Evolutionary conservation across 192 early-diverging fungal species (phyloP).

Genomic region (Piromyces finnis): DNA sequence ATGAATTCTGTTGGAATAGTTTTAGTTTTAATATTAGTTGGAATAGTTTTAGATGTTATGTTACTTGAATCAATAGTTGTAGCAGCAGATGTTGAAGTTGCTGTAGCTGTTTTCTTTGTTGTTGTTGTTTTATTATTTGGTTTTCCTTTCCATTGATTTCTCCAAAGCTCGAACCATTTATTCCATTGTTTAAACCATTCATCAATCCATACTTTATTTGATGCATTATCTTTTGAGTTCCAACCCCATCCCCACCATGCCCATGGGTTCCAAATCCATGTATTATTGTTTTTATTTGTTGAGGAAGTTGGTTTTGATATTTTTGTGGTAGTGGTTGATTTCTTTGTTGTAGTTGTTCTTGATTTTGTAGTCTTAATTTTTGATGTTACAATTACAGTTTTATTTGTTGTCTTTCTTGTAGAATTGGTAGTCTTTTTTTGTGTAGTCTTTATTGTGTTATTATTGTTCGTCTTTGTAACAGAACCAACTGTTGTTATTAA

Average conservation of each 20-base stretch:
- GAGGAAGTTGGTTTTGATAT: neutral
- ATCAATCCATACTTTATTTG: neutral
- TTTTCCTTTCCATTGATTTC: neutral
- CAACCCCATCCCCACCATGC: neutral
- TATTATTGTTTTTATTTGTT: neutral
- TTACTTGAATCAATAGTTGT: too few species aligned
- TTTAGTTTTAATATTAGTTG: too few species aligned
- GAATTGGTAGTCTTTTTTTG: too few species aligned
- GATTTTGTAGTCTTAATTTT: too few species aligned
- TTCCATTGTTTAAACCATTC: neutral
- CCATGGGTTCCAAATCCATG: neutral
- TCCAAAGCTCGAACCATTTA: neutral
- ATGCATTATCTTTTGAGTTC: neutral
- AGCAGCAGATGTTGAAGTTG: neutral
- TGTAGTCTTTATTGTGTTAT: too few species aligned
- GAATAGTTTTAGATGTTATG: too few species aligned
- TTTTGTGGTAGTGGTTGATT: too few species aligned
- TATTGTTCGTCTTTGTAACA: too few species aligned
- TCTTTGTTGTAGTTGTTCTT: too few species aligned
- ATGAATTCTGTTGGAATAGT: too few species aligned
- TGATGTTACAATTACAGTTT: too few species aligned
- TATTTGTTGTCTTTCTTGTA: too few species aligned
- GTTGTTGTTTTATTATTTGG: neutral
- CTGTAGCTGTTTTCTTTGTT: neutral
- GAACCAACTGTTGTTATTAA: neutral